Evolutionary conservation across 345 rosid species (phyloP), one percentile per base, ranked within the genome.

Genomic region (Populus alba): DNA sequence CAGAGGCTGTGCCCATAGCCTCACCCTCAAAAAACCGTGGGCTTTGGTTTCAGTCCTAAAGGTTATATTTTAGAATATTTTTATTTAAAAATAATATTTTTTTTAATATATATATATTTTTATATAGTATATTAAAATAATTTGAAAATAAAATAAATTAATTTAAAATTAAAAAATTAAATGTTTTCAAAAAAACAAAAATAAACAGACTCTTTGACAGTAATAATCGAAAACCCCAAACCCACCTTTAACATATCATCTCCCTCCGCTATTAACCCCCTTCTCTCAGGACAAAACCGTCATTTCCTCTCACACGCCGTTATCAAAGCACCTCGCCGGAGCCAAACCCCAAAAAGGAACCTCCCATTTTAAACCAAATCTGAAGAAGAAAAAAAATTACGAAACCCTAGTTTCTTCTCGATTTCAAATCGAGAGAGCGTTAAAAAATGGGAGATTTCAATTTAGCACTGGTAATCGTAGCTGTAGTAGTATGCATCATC

Each of bases 391-490:
- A 25, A 25, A 25, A 35, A 69, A 7, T 59, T 1, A n/a, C 29
- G 33, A 72, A 70, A 45, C 68, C 87, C 85, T 87, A 81, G 74
- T 70, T 75, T 63, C 61, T 7, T 31, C 49, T 74, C 66, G 68
- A 82, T 55, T 77, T 83, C 83, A 73, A 85, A 72, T 81, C 85
- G 78, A 68, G 81, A 78, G 74, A 75, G 29, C 65, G 65, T 22
- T 22, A 65, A 83, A 62, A 84, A 73, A 96, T 96, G 99, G 94
- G 98, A 88, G 99, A 96, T 90, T 96, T 96, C 81, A 96, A 96
- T 83, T 97, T 96, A 91, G 98, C 99, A 85, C 90, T 96, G 85
- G 92, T 96, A 83, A 91, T 96, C 82, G 97, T 96, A 66, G 99
- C 99, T 71, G 83, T 92, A 69, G 92, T 96, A 27, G 91, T 96